These are phyloP conservation scores for Amorphotheca resinae DNA, from an alignment of 495 filamentous ascomycete genomes.

Conservation along the genomic window DNA sequence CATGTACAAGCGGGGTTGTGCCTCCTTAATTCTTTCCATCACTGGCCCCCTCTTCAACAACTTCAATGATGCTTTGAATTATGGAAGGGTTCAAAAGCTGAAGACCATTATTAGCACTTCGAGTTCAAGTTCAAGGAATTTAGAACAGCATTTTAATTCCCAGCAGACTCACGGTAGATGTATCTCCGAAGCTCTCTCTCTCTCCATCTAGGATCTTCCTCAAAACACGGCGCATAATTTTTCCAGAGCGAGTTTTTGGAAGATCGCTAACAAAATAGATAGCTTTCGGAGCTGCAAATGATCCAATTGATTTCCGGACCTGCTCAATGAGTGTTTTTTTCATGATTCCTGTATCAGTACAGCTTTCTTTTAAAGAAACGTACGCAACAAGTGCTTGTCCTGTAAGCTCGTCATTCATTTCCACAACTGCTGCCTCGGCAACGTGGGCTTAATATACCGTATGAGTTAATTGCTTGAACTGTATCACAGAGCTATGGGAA, in stretches of 20 bases:
- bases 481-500: background rate
- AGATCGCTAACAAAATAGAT: constrained; percentile 83
- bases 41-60: constrained; percentile 54
- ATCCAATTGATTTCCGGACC: constrained; percentile 92
- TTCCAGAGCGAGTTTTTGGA: constrained; percentile 90
- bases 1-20: too few relatives aligned
- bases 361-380: constrained; percentile 80
- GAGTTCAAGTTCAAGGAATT: background rate
- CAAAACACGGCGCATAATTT: constrained; percentile 97
- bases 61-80: constrained; percentile 76
- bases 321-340: constrained; percentile 89
- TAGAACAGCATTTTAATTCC: background rate
- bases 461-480: background rate
- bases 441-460: constrained; percentile 40
- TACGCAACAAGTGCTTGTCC: constrained; percentile 97
- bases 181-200: constrained; percentile 92
- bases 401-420: constrained; percentile 82
- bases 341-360: constrained; percentile 64
- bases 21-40: too few relatives aligned
- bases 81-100: constrained; percentile 83
- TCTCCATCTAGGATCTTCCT: constrained; percentile 93
- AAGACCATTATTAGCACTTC: constrained; percentile 25
- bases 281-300: constrained; percentile 92
- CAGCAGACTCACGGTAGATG: constrained; percentile 59
- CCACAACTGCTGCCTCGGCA: constrained; percentile 91